Base-by-base conservation (phyloP, 306 rosid species). In the Luffa acutangula region DNA sequence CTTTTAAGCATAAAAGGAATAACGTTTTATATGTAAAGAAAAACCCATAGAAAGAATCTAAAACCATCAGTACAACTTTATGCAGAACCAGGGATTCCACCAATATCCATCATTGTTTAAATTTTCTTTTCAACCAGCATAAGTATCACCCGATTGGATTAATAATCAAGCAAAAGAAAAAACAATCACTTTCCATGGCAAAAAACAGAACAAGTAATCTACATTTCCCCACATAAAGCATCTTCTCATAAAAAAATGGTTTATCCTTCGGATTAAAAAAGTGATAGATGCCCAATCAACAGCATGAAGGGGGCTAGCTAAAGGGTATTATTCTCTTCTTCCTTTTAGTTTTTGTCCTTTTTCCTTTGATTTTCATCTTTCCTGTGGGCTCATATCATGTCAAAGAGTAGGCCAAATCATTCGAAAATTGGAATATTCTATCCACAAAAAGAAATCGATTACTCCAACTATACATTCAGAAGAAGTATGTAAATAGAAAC, bases 51-150 rank as follows among this genome's bases (percentile, higher is more conserved):
- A 39, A 75, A 34, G 78, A 75, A 52, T 75, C 33, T 14, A 75
- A 73, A 75, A 75, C 78, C 78, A 33, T 74, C 63, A 52, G 12
- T 51, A 33, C 14, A 74, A 33, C 78, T 75, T 52, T 75, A 75
- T 18, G 49, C 42, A 52, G 48, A 75, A 75, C 64, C 48, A 25
- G 49, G 43, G 78, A 75, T 75, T 75, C 78, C 64, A 75, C 64
- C 78, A 53, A 75, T 75, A 75, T 75, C 78, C 43, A 75, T 75
- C 49, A 51, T 75, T 51, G 64, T 75, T 75, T 75, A 51, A 75
- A 75, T 64, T 75, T 75, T 3, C 64, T 54, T 75, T 75, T 53
- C 63, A 75, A 53, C 78, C 48, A 75, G 43, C 63, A 52, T 53
- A 49, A 75, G 51, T 15, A 73, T 15, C 20, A 15, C 20, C 4